phyloP scores from a whole-genome alignment of 169 alveolate genomes.

The Cryptosporidium tyzzeri region DNA sequence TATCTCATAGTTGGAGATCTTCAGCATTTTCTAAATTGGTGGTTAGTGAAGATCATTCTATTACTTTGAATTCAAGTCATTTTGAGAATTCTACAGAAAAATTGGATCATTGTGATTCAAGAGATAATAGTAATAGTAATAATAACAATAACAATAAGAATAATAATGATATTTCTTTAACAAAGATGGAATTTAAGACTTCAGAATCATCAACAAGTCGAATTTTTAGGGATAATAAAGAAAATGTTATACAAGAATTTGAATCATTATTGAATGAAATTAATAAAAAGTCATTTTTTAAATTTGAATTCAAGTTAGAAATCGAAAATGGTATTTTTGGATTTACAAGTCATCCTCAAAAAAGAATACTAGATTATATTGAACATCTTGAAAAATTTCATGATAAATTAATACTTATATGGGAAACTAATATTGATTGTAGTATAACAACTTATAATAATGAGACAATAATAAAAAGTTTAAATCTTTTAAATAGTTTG shows the following conservation, averaged over 20 bases:
- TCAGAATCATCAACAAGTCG: conserved; percentile 11
- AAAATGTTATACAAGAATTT: conserved; percentile 27
- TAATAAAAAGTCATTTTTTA: background rate
- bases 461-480: conserved; percentile 32
- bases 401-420: conserved; percentile 26
- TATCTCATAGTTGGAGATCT: conserved; percentile 73
- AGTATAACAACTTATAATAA: conserved; percentile 15
- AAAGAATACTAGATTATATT: background rate
- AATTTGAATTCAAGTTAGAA: conserved; percentile 46
- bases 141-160: too few species aligned
- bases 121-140: background rate
- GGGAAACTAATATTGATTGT: conserved; percentile 68
- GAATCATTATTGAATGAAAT: background rate
- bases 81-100: background rate
- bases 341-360: conserved; percentile 50
- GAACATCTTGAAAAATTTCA: background rate
- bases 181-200: conserved; percentile 3
- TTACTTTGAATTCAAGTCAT: background rate
- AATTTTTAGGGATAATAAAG: conserved; percentile 12
- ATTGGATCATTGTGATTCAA: background rate
- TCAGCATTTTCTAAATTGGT: conserved; percentile 43
- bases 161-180: too few species aligned
- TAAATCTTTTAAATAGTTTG: conserved; percentile 21
- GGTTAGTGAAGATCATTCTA: background rate
- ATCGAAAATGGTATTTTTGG: conserved; percentile 52